Conservation (phyloP, 192 early-diverging fungal species). For the Backusella australiensis region DNA sequence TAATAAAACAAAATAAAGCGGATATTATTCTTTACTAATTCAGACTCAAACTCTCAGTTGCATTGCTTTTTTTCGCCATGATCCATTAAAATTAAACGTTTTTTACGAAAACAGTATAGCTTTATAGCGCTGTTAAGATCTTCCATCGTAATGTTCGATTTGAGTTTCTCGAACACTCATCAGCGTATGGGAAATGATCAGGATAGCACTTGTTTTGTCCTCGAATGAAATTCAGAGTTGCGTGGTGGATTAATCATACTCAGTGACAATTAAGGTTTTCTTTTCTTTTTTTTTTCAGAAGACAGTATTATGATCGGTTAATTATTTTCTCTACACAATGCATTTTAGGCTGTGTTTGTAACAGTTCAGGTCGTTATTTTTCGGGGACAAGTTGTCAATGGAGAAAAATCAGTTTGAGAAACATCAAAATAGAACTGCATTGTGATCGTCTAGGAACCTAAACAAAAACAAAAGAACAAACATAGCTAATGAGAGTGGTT, state of each 20-base stretch:
- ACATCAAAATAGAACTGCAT: background rate
- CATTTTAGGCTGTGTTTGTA: background rate
- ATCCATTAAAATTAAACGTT: background rate
- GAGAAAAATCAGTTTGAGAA: background rate
- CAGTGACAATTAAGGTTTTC: background rate
- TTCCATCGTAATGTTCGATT: background rate
- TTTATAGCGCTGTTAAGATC: background rate
- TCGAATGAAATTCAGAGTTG: background rate
- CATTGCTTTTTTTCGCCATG: background rate
- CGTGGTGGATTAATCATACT: background rate
- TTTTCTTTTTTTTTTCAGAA: background rate
- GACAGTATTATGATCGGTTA: background rate
- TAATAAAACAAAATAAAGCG: slow-evolving; percentile 3
- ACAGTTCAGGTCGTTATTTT: background rate
- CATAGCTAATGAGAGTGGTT: background rate
- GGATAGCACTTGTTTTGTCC: background rate
- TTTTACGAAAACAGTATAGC: background rate
- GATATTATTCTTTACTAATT: background rate
- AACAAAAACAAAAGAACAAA: background rate
- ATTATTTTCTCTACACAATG: background rate
- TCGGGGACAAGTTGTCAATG: background rate
- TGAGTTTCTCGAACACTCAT: background rate
- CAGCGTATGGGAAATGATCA: slow-evolving; percentile 1
- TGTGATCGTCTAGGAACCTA: background rate
- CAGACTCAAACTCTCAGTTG: background rate